phyloP scores from a whole-genome alignment of 345 rosid species.

The Iberis pinnata region DNA sequence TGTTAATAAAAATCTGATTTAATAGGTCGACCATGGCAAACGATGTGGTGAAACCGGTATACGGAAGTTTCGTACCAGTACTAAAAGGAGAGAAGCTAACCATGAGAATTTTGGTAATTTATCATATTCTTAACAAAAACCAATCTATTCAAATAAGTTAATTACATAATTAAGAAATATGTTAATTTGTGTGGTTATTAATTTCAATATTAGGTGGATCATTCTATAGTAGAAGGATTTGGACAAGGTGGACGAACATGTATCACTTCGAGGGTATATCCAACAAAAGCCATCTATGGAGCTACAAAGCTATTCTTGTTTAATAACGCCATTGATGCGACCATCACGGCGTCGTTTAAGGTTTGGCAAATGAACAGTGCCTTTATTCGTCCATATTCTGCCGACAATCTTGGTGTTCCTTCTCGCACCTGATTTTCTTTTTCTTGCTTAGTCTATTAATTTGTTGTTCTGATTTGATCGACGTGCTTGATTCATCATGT shows the following conservation, averaged over 20 bases:
- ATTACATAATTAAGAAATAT: too few species aligned
- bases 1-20: too few species aligned
- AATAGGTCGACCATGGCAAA: slow-evolving; percentile 67
- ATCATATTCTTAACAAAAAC: too few species aligned
- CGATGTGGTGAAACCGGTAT: slow-evolving; percentile 50
- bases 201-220: slow-evolving; percentile 92
- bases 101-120: slow-evolving; percentile 63
- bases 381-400: slow-evolving; percentile 53
- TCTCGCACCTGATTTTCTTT: slow-evolving; percentile 16
- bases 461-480: too few species aligned
- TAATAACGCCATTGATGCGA: slow-evolving; percentile 74
- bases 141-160: too few species aligned
- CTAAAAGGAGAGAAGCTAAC: slow-evolving; percentile 53
- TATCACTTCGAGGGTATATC: slow-evolving; percentile 76
- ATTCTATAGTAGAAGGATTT: slow-evolving; percentile 84
- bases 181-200: too few species aligned
- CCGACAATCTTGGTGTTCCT: slow-evolving; percentile 10
- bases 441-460: not conserved
- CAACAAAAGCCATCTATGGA: slow-evolving; percentile 81
- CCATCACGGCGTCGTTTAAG: slow-evolving; percentile 57
- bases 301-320: slow-evolving; percentile 66
- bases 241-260: slow-evolving; percentile 81
- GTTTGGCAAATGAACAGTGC: slow-evolving; percentile 84
- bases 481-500: too few species aligned
- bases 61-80: slow-evolving; percentile 64